phyloP scores from a whole-genome alignment of 2,329 filamentous ascomycete genomes.

The Coleophoma eucalyptorum region DNA sequence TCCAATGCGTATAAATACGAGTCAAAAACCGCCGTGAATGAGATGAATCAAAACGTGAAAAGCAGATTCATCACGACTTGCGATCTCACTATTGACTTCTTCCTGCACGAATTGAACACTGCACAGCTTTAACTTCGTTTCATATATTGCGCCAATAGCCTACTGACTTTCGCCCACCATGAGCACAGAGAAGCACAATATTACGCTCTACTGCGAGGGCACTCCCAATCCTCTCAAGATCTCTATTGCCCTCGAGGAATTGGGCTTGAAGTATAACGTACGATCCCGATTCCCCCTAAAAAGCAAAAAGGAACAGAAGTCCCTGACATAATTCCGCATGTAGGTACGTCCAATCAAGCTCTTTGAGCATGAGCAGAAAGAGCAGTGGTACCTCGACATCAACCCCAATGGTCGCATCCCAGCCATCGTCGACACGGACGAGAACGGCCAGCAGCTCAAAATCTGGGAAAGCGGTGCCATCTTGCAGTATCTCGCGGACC shows the following conservation, averaged over 20 bases:
- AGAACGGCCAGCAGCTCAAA: slow-evolving; percentile 17
- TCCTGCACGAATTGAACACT: no score
- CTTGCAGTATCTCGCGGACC: slow-evolving; percentile 37
- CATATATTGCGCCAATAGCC: no score
- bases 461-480: slow-evolving; percentile 42
- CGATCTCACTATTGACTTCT: no score
- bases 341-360: neutral
- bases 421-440: slow-evolving; percentile 39
- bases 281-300: no score
- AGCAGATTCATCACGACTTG: no score
- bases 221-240: neutral
- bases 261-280: neutral
- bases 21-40: no score
- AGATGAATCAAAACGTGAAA: no score
- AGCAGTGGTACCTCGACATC: slow-evolving; percentile 2
- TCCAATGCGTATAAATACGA: no score
- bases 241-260: neutral
- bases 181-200: neutral
- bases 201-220: neutral
- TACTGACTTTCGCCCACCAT: no score
- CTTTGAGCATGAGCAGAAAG: neutral
- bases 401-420: slow-evolving; percentile 26
- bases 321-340: neutral
- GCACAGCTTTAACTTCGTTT: no score
- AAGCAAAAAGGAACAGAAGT: no score